phyloP scores from a whole-genome alignment of 768 basidiomycete species.

The Kwoniella botswanensis region DNA sequence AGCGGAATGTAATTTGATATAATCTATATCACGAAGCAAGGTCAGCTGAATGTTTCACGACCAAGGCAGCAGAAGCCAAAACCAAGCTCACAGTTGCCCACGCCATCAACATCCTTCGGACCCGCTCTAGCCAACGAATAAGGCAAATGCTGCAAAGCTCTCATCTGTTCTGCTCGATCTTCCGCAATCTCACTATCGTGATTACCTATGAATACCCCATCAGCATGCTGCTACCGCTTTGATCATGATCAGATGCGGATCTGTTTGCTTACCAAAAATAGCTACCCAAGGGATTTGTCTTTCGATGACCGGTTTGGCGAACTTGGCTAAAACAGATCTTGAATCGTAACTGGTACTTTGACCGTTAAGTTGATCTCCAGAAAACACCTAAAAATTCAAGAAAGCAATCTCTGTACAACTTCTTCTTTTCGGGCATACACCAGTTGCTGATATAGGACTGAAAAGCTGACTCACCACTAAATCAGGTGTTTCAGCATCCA shows the following conservation, averaged over 20 bases:
- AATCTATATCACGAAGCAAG: conserved; percentile 57
- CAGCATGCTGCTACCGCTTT: background rate
- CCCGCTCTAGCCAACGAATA: conserved; percentile 82
- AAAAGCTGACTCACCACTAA: conserved; percentile 64
- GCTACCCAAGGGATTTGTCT: conserved; percentile 85
- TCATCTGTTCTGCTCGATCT: conserved; percentile 69
- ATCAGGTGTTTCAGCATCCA: conserved; percentile 85
- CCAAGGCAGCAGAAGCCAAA: background rate
- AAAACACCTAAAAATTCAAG: conserved; percentile 65
- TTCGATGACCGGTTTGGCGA: conserved; percentile 74
- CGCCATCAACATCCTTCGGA: conserved; percentile 82
- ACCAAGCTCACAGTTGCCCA: conserved; percentile 70
- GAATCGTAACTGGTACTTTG: conserved; percentile 89
- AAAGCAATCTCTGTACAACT: conserved; percentile 1
- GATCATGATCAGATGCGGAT: background rate
- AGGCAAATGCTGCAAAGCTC: conserved; percentile 73
- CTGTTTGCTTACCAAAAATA: conserved; percentile 68
- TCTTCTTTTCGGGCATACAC: no score
- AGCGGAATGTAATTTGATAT: conserved; percentile 79
- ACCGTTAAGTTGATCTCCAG: conserved; percentile 85
- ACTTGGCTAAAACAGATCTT: conserved; percentile 85
- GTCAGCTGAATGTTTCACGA: conserved; percentile 1
- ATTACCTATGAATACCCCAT: conserved; percentile 64
- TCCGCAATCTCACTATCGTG: conserved; percentile 67
- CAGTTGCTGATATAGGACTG: background rate